Evolutionary conservation across 176 grass and related monocot species (phyloP), one percentile per base, ranked within the genome.

Genomic region (Phoenix dactylifera): DNA sequence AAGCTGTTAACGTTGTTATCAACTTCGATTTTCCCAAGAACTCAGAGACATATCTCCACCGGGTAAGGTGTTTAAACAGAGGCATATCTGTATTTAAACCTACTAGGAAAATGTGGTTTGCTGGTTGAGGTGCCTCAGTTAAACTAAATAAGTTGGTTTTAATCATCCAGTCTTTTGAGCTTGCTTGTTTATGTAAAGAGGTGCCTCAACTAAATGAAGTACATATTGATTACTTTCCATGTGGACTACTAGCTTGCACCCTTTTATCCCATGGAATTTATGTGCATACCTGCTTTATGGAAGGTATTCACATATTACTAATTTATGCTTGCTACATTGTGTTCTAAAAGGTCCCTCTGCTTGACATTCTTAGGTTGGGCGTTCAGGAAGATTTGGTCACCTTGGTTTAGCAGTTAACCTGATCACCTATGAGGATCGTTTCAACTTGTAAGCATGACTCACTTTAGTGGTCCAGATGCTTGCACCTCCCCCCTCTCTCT

Each of bases 1-100:
- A 66, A 54, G 64, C 64, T 66, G 64, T 66, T 53, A 66, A 66
- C 28, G 64, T 66, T 66, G 64, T 66, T 25, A 66, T 65, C 49
- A 65, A 65, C 25, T 65, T 65, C 28, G 63, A 65, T 52, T 65
- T 65, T 51, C 63, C 63, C 50, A 66, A 66, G 64, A 66, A 66
- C 24, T 66, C 64, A 5, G 64, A 66, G 22, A 66, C 64, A 10
- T 66, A 66, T 53, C 64, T 66, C 10, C 64, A 66, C 16, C 52
- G 64, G 64, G 64, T 66, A 66, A 30, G 49, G 53, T 66, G 7
- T 53, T 54, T 17, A 15, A 26, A 44, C 7, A 35, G 32, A 35
- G 6, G 32, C 32, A 44, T 44, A 44, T 44, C 35, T 14, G 35
- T 44, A 44, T 44, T 44, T 44, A 7, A 14, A 44, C 35, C 7